Conservation (phyloP, 2,329 filamentous ascomycete species). For the Ophiostoma ulmi region DNA sequence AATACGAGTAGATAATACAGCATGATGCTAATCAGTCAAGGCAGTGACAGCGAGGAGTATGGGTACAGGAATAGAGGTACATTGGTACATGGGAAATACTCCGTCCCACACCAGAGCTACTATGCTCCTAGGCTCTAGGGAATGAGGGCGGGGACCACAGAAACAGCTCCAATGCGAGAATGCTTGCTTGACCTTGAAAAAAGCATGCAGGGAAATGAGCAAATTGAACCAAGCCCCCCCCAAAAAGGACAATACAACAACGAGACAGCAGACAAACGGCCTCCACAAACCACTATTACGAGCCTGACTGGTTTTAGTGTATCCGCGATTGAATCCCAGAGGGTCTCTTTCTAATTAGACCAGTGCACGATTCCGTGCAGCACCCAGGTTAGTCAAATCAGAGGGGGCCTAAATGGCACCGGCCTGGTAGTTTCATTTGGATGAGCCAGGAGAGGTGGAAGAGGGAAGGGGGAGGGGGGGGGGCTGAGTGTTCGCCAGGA, state of each 20-base stretch:
- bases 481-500: not conserved
- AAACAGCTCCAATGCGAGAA: not conserved
- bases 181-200: conserved; percentile 19
- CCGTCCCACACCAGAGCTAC: not conserved
- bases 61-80: conserved; percentile 1
- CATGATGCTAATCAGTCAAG: conserved; percentile 3
- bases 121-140: not conserved
- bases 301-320: not conserved
- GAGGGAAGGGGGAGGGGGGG: not conserved
- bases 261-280: conserved; percentile 1
- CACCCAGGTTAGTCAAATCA: not conserved
- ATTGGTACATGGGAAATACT: not conserved
- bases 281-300: conserved; percentile 11
- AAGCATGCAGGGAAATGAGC: conserved; percentile 19
- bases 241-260: conserved; percentile 9
- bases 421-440: not conserved
- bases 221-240: conserved; percentile 2
- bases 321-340: not conserved
- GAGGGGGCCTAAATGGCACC: conserved; percentile 9
- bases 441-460: conserved; percentile 10
- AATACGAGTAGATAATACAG: not conserved
- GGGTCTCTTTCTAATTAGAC: not conserved
- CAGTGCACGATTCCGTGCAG: not conserved
- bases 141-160: conserved; percentile 12
- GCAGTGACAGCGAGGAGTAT: conserved; percentile 7